A percentile compares a stretch with the other conserved stretches of the same genome.
Conservation (phyloP, 306 rosid species). For the Ormosia emarginata region DNA sequence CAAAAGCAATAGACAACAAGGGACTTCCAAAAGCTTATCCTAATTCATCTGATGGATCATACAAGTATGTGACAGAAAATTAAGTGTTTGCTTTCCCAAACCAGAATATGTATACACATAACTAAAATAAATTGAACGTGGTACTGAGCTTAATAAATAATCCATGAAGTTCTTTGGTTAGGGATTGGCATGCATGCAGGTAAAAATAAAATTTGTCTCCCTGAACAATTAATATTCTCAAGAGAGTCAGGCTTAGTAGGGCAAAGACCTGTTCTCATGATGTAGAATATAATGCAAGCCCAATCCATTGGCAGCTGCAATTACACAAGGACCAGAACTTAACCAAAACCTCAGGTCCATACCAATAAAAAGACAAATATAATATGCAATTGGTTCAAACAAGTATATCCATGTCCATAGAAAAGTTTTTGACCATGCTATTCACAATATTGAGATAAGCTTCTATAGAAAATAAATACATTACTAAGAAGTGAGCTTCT, state of each 20-base stretch:
- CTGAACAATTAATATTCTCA: no score
- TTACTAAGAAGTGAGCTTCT: neutral
- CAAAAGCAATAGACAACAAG: neutral
- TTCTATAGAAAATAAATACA: neutral
- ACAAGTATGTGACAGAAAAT: neutral
- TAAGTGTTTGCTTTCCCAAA: neutral
- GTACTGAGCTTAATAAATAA: neutral
- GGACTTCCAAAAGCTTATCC: neutral
- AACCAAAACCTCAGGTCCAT: neutral
- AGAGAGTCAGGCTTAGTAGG: neutral
- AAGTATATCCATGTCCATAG: neutral
- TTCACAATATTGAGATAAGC: neutral
- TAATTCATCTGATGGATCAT: neutral
- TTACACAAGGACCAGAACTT: neutral
- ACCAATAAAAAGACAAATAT: neutral
- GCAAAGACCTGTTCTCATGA: neutral
- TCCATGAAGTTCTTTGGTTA: neutral
- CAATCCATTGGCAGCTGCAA: neutral
- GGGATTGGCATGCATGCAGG: neutral
- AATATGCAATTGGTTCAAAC: neutral
- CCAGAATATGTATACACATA: neutral
- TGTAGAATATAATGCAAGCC: neutral
- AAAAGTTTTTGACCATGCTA: neutral
- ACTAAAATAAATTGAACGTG: neutral
- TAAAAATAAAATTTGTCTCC: no score